Base-by-base conservation (phyloP, 179 eudicot species). In the Sideroxylon spinosum region DNA sequence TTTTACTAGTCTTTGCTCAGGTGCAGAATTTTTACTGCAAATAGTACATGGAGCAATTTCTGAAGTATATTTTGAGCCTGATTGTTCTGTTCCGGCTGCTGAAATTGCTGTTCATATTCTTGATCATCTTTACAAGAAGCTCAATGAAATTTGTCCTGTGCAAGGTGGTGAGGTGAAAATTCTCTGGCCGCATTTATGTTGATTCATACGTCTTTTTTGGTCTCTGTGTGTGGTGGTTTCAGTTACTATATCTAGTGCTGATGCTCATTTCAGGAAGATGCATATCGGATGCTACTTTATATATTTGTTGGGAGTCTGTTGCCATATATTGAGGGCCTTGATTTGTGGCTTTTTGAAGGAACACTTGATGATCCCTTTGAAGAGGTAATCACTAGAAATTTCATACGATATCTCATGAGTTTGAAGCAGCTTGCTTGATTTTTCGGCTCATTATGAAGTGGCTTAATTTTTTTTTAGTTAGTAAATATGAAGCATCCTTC, bases 331-430 rank as follows among this genome's bases (percentile, higher is more conserved):
- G 90, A 92, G 86, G 85, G 84, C 76, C 91, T 95, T 82, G 97
- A 93, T 84, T 92, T 93, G 78, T 95, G 99, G 99, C 89, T 95
- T 84, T 92, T 87, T 85, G 97, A 95, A 79, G 99, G 99, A 81
- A 89, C 85, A 75, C 92, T 95, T 70, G 91, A 93, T 82, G 99
- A 95, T 86, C 99, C 99, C 26, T 95, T 89, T 84, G 87, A 91
- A 68, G 99, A 95, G 99, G 99, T 95, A 91, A 62, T 78, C 79
- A n/a, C 37, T 74, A n/a, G 37, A 44, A 75, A 79, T n/a, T 49
- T 12, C 56, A 9, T 26, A 68, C 55, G 11, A 29, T 64, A 61
- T 80, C 50, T 80, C 62, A 50, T 20, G 4, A 32, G 19, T 63
- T 32, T 32, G 56, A 70, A 59, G 26, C 48, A 26, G n/a, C 16